These are phyloP conservation scores for Salix koriyanagi DNA, from an alignment of 345 rosid genomes.

Conservation along the genomic window DNA sequence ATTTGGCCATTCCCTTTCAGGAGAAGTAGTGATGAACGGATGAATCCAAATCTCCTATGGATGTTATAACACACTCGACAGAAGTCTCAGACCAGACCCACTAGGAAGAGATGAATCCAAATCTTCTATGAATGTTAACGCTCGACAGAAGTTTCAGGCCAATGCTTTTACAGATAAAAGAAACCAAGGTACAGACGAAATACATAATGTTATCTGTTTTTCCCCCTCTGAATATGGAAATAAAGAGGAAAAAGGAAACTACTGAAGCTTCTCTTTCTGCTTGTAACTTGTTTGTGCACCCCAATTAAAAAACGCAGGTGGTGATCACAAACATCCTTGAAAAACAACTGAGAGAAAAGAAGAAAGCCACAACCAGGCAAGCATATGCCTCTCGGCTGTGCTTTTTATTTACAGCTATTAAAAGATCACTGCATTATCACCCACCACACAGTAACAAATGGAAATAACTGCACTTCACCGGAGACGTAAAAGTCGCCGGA, in stretches of 20 bases:
- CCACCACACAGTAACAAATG: not conserved
- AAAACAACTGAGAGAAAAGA: not conserved
- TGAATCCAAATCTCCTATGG: too few species aligned
- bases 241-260: not conserved
- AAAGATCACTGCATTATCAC: not conserved
- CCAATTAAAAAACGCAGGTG: conserved; percentile 33
- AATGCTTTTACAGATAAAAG: not conserved
- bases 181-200: not conserved
- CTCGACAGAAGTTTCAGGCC: too few species aligned
- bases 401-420: not conserved
- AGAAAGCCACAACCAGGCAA: not conserved
- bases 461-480: conserved; percentile 29
- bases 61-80: too few species aligned
- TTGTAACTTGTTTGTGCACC: conserved; percentile 24
- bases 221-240: not conserved
- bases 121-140: too few species aligned
- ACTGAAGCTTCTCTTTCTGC: not conserved
- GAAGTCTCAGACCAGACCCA: too few species aligned
- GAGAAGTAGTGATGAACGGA: not conserved
- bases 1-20: not conserved
- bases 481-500: conserved; percentile 64
- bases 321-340: conserved; percentile 12
- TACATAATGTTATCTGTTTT: not conserved
- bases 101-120: too few species aligned
- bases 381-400: not conserved